Conservation (phyloP, 805 yeast species). For the Cyberlindnera petersonii region DNA sequence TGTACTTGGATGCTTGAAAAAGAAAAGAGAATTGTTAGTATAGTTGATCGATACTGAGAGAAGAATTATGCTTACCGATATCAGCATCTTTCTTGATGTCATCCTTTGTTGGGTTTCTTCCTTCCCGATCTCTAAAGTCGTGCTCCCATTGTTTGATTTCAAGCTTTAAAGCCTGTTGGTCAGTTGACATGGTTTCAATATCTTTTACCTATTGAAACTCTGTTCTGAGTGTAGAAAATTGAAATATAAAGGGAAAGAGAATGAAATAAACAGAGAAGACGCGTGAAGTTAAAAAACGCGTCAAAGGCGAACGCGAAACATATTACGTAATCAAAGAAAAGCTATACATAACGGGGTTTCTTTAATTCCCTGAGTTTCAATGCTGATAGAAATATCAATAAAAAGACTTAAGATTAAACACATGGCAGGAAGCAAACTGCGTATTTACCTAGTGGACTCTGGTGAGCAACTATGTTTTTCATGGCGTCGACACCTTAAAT, state of each 20-base stretch:
- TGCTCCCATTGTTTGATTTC: conserved; percentile 57
- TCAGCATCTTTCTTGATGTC: conserved; percentile 42
- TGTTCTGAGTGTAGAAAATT: background rate
- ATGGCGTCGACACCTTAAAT: conserved; percentile 2
- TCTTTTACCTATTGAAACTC: background rate
- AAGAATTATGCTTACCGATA: conserved; percentile 21
- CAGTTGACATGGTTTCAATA: conserved; percentile 9
- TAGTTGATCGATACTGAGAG: no score
- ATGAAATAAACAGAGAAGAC: no score
- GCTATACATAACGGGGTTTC: no score
- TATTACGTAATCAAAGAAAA: background rate
- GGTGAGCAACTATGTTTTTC: background rate
- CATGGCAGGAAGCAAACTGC: no score
- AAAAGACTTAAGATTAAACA: no score
- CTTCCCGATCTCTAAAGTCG: conserved; percentile 34
- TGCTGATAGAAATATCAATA: no score
- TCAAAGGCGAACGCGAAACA: no score
- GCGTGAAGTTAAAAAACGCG: background rate
- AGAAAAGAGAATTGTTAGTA: no score
- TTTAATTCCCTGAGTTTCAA: no score
- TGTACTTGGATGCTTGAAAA: conserved; percentile 21
- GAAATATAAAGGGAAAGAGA: no score
- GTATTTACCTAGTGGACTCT: conserved; percentile 1
- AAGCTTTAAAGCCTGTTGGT: conserved; percentile 30
- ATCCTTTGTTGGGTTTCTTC: conserved; percentile 42